Evolutionary conservation across 768 basidiomycete species (phyloP).

Genomic region (Filobasidium wieringae): DNA sequence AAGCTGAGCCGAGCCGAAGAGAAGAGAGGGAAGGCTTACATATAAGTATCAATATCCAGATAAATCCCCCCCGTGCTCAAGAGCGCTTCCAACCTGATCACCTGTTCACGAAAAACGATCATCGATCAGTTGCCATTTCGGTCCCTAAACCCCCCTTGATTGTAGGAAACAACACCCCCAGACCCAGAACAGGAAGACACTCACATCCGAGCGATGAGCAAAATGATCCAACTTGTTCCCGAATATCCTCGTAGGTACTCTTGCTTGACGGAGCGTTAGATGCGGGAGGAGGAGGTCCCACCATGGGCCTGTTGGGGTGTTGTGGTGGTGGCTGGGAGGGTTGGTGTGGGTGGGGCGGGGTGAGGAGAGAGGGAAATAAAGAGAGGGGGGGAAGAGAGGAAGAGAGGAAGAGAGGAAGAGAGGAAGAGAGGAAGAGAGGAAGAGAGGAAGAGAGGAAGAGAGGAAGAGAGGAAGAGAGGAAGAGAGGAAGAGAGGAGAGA

Average conservation of each 20-base stretch:
- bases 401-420: no score
- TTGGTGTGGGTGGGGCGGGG: neutral
- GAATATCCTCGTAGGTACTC: slow-evolving; percentile 26
- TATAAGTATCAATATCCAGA: slow-evolving; percentile 35
- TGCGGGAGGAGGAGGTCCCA: slow-evolving; percentile 32
- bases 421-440: no score
- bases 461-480: no score
- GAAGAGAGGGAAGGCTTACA: slow-evolving; percentile 27
- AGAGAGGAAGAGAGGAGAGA: no score
- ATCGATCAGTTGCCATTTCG: no score
- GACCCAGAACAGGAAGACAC: slow-evolving; percentile 8
- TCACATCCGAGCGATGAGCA: slow-evolving; percentile 35
- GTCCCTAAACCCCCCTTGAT: no score
- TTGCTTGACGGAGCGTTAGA: slow-evolving; percentile 32
- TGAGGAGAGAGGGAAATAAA: no score
- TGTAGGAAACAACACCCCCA: no score
- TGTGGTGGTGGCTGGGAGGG: slow-evolving; percentile 31
- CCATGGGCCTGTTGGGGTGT: slow-evolving; percentile 38
- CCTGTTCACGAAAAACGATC: slow-evolving; percentile 6
- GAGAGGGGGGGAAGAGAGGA: no score
- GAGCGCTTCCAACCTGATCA: slow-evolving; percentile 31
- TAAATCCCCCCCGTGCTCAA: slow-evolving; percentile 35
- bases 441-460: no score
- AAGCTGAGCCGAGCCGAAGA: neutral
- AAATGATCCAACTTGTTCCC: slow-evolving; percentile 33